Evolutionary conservation across 2,329 filamentous ascomycete genomes (phyloP).

Genomic region (Colletotrichum australisinense): DNA sequence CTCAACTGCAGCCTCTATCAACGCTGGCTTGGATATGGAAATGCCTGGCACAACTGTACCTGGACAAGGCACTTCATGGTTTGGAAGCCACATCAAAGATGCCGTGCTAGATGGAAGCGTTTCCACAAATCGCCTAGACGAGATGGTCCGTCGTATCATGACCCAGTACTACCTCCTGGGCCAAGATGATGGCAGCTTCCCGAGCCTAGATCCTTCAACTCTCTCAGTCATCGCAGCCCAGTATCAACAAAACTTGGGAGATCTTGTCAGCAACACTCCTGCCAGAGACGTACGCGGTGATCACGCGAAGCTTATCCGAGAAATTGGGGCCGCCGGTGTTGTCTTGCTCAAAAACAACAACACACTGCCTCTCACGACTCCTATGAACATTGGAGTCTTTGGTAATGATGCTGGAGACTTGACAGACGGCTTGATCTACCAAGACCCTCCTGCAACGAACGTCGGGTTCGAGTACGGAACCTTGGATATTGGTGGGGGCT

Average conservation of each 20-base stretch:
- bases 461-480: not conserved
- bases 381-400: conserved; percentile 47
- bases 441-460: conserved; percentile 34
- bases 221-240: conserved; percentile 19
- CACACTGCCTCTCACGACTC: conserved; percentile 67
- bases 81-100: conserved; percentile 69
- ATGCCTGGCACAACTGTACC: conserved; percentile 74
- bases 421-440: not conserved
- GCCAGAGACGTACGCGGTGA: conserved; percentile 61
- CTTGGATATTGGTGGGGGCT: conserved; percentile 63
- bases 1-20: conserved; percentile 72
- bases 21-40: conserved; percentile 81
- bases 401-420: conserved; percentile 38
- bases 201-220: conserved; percentile 45
- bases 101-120: conserved; percentile 67
- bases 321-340: conserved; percentile 62
- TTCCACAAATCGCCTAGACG: conserved; percentile 69
- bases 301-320: conserved; percentile 63
- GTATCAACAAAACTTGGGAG: not conserved
- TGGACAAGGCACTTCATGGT: conserved; percentile 51
- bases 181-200: conserved; percentile 59
- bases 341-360: conserved; percentile 80
- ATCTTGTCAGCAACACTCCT: conserved; percentile 41
- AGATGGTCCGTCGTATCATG: conserved; percentile 74
- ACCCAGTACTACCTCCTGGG: conserved; percentile 69